phyloP scores from a whole-genome alignment of 2,329 filamentous ascomycete species.

The Lasiodiplodia sp. region DNA sequence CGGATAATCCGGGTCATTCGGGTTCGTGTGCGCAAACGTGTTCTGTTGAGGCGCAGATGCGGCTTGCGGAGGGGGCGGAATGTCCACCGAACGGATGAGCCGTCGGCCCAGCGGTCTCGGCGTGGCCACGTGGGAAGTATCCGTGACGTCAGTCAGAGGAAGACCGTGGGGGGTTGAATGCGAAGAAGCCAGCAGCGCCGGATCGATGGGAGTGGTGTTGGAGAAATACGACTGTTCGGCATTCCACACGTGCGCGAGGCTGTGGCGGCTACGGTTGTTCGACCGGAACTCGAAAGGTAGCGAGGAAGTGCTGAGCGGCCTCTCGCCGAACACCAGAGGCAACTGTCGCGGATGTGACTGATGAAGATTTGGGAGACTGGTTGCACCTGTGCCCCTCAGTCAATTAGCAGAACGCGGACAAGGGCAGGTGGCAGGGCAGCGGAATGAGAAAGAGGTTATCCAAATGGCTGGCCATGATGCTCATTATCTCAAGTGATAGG shows the following conservation, averaged over 20 bases:
- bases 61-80: too few relatives aligned
- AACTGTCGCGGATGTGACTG: neutral
- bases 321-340: neutral
- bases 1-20: too few relatives aligned
- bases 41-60: too few relatives aligned
- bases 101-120: neutral
- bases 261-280: neutral
- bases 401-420: slow-evolving; percentile 18
- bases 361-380: neutral
- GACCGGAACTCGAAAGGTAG: neutral
- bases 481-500: slow-evolving; percentile 1
- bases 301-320: neutral
- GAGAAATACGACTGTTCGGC: neutral
- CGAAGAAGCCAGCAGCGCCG: neutral
- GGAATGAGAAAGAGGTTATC: neutral
- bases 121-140: neutral
- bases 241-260: neutral
- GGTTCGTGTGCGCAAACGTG: too few relatives aligned
- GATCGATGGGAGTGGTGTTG: neutral
- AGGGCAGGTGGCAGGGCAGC: neutral
- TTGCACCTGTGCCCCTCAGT: neutral
- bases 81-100: neutral
- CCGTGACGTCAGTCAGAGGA: neutral
- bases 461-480: slow-evolving; percentile 6
- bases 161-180: neutral